Percentiles rank a stretch among this genome's conserved stretches.
phyloP scores from a whole-genome alignment of 441 rosid genomes.

The Hura crepitans region DNA sequence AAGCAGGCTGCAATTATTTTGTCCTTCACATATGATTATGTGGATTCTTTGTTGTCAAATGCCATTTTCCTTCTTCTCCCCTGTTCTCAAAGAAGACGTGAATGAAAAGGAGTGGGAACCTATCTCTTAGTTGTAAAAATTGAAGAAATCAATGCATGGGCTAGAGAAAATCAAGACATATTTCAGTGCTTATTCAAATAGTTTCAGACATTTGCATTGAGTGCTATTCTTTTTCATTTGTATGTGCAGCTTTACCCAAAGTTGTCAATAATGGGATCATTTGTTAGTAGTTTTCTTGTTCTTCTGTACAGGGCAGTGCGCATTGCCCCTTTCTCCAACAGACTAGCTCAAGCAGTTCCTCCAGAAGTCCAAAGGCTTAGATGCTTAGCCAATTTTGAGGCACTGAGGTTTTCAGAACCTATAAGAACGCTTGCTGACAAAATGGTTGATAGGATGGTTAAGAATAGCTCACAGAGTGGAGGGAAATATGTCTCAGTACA shows the following conservation, averaged over 20 bases:
- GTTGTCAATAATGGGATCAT: neutral
- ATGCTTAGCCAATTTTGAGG: slow-evolving; percentile 84
- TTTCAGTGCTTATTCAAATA: neutral
- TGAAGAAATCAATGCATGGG: too few relatives aligned
- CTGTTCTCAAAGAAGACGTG: neutral
- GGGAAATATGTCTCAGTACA: slow-evolving; percentile 95
- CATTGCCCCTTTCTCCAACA: slow-evolving; percentile 93
- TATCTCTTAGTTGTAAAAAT: neutral
- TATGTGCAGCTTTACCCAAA: neutral
- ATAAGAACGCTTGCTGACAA: slow-evolving; percentile 76
- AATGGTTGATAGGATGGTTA: slow-evolving; percentile 87
- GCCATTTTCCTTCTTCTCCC: neutral
- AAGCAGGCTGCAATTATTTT: neutral
- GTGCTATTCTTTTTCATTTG: neutral
- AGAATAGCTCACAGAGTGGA: slow-evolving; percentile 53
- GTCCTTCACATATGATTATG: neutral
- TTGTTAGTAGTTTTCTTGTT: slow-evolving; percentile 11
- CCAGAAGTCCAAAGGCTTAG: slow-evolving; percentile 69
- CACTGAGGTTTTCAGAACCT: slow-evolving; percentile 77
- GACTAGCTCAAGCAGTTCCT: slow-evolving; percentile 84
- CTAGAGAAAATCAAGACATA: too few relatives aligned
- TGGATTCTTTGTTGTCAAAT: neutral
- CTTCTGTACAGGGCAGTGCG: slow-evolving; percentile 74
- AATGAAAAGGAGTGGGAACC: neutral
- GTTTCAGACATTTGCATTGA: neutral